phyloP scores from a whole-genome alignment of 1,284 basidiomycete species.

The Heliocybe sulcata region DNA sequence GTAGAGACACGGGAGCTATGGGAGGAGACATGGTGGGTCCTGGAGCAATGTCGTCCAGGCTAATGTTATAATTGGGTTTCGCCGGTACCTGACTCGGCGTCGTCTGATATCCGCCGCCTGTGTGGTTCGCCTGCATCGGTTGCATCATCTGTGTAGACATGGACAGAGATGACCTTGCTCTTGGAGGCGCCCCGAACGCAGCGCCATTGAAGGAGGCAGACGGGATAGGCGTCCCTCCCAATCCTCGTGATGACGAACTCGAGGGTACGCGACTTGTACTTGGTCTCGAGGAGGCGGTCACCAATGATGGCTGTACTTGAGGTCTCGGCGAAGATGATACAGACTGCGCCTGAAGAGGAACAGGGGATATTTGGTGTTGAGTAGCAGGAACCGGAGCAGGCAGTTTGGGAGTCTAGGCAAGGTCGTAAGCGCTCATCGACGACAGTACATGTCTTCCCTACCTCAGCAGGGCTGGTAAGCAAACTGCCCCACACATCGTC shows the following conservation, averaged over 20 bases:
- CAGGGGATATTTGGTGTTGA: conserved; percentile 11
- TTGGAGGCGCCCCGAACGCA: conserved; percentile 13
- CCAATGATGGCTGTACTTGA: background rate
- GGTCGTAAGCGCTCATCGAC: conserved; percentile 9
- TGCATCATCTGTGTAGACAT: conserved; percentile 16
- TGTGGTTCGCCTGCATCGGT: conserved; percentile 12
- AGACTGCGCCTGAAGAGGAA: conserved; percentile 24
- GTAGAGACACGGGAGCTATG: conserved; percentile 13
- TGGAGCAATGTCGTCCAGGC: conserved; percentile 20
- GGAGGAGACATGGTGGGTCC: conserved; percentile 9
- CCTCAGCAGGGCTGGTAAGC: conserved; percentile 37
- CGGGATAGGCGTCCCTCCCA: conserved; percentile 30
- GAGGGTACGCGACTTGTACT: conserved; percentile 13
- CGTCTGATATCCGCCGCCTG: conserved; percentile 8
- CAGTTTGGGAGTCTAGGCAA: conserved; percentile 5
- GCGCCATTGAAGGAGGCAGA: conserved; percentile 28
- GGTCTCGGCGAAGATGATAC: conserved; percentile 31
- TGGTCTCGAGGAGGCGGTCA: conserved; percentile 12
- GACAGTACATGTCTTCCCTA: conserved; percentile 11
- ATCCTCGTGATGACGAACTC: conserved; percentile 26
- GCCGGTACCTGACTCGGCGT: conserved; percentile 11
- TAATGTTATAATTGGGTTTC: conserved; percentile 52
- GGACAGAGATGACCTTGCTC: background rate
- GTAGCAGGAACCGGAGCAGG: conserved; percentile 13
- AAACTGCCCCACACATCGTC: conserved; percentile 80